Conservation (phyloP, 441 rosid genomes). For the Mallotus japonicus region DNA sequence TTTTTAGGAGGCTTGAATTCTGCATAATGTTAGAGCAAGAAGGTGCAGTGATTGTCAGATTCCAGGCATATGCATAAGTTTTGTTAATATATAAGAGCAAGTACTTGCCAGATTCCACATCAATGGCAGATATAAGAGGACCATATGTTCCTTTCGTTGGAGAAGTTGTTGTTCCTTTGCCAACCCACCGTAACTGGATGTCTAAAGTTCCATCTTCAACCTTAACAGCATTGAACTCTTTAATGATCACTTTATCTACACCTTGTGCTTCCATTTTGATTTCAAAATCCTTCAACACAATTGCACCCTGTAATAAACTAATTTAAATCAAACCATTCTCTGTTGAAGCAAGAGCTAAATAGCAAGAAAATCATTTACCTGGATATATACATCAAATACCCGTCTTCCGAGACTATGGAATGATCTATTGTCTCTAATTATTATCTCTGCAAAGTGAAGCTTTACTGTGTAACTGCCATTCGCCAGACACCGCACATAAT, state of each 20-base stretch:
- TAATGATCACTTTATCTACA: conserved; percentile 13
- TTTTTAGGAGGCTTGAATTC: conserved; percentile 23
- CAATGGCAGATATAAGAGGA: conserved; percentile 32
- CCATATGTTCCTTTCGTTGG: conserved; percentile 31
- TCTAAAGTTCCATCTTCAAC: conserved; percentile 21
- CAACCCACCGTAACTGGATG: conserved; percentile 33
- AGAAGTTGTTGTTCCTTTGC: conserved; percentile 29
- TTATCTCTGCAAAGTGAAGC: conserved; percentile 34
- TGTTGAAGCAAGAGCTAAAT: not conserved
- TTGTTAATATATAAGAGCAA: not conserved
- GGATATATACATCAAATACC: conserved; percentile 32
- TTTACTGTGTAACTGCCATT: conserved; percentile 32
- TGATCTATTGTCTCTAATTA: conserved; percentile 20
- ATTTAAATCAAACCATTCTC: conserved; percentile 1
- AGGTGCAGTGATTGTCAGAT: not conserved
- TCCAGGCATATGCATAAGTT: not conserved
- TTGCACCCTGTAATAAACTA: conserved; percentile 19
- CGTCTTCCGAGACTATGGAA: conserved; percentile 27
- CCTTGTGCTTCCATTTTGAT: conserved; percentile 27
- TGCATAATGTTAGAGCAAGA: not conserved
- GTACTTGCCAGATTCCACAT: conserved; percentile 24
- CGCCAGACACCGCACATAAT: conserved; percentile 24
- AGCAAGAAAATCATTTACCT: conserved; percentile 15
- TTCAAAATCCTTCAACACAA: conserved; percentile 28
- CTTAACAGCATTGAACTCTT: conserved; percentile 13